phyloP scores from a whole-genome alignment of 164 flowering plant genomes.

The Magnolia changhungtana region DNA sequence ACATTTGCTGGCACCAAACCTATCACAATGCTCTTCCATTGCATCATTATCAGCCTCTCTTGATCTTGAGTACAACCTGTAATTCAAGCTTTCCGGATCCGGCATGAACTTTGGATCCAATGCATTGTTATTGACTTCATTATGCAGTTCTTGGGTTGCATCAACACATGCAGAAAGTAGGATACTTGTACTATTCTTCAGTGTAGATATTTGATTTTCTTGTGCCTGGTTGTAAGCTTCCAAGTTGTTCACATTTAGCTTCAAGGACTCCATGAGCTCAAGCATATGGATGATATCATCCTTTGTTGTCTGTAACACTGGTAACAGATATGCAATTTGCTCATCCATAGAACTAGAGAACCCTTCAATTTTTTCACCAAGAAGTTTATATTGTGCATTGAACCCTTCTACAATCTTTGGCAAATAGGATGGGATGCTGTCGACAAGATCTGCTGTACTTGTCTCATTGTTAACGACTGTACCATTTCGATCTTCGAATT shows the following conservation, averaged over 20 bases:
- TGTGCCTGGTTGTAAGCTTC: slow-evolving; percentile 41
- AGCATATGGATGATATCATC: slow-evolving; percentile 27
- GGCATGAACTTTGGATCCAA: slow-evolving; percentile 23
- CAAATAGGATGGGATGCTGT: slow-evolving; percentile 29
- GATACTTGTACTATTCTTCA: slow-evolving; percentile 40
- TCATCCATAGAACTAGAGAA: slow-evolving; percentile 48
- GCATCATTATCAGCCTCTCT: slow-evolving; percentile 25
- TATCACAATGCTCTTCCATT: slow-evolving; percentile 14
- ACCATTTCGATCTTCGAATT: slow-evolving; percentile 23
- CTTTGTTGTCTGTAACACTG: slow-evolving; percentile 38
- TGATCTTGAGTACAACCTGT: slow-evolving; percentile 7
- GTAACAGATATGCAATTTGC: slow-evolving; percentile 37
- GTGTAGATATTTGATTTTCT: slow-evolving; percentile 31
- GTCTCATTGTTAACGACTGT: slow-evolving; percentile 29
- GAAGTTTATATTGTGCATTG: slow-evolving; percentile 38
- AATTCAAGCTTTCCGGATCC: slow-evolving; percentile 26
- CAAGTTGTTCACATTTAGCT: slow-evolving; percentile 33
- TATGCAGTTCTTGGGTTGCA: slow-evolving; percentile 44
- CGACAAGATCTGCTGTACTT: slow-evolving; percentile 31
- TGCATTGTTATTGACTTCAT: slow-evolving; percentile 27
- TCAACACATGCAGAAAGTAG: slow-evolving; percentile 58
- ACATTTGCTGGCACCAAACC: slow-evolving; percentile 21
- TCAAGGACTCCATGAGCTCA: slow-evolving; percentile 37
- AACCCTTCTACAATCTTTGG: slow-evolving; percentile 43
- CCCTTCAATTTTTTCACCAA: slow-evolving; percentile 42